phyloP scores from a whole-genome alignment of 1,284 basidiomycete genomes.

The Boletus mariae region DNA sequence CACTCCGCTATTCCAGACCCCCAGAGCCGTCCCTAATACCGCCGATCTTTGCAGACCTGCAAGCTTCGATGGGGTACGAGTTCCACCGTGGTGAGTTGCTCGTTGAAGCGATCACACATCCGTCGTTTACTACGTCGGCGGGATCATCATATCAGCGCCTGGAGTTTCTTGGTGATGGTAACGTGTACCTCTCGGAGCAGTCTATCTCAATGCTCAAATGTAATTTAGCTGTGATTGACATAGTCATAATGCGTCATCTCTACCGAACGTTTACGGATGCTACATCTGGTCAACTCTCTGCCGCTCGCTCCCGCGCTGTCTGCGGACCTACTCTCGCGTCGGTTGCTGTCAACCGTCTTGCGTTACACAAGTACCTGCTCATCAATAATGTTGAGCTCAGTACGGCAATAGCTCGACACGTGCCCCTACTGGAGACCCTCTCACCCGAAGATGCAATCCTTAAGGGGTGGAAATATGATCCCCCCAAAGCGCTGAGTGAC shows the following conservation, averaged over 20 bases:
- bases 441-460: slow-evolving; percentile 59
- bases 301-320: slow-evolving; percentile 68
- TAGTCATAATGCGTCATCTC: slow-evolving; percentile 70
- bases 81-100: slow-evolving; percentile 64
- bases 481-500: slow-evolving; percentile 77
- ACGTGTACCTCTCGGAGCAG: slow-evolving; percentile 20
- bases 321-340: slow-evolving; percentile 70
- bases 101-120: slow-evolving; percentile 76
- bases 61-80: slow-evolving; percentile 64
- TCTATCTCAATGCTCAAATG: slow-evolving; percentile 11
- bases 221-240: slow-evolving; percentile 64
- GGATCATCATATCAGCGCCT: slow-evolving; percentile 75
- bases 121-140: slow-evolving; percentile 58
- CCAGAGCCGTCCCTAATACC: slow-evolving; percentile 37
- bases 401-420: slow-evolving; percentile 56
- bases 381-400: slow-evolving; percentile 68
- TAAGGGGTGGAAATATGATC: slow-evolving; percentile 75
- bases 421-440: slow-evolving; percentile 53
- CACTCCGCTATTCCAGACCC: slow-evolving; percentile 43
- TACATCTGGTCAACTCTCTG: slow-evolving; percentile 71
- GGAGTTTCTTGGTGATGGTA: slow-evolving; percentile 85
- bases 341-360: slow-evolving; percentile 60
- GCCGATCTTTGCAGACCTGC: slow-evolving; percentile 51
- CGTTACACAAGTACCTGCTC: slow-evolving; percentile 67
- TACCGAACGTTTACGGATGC: slow-evolving; percentile 65